phyloP scores from a whole-genome alignment of 305 asterid species.

The Caryopteris hybrid region DNA sequence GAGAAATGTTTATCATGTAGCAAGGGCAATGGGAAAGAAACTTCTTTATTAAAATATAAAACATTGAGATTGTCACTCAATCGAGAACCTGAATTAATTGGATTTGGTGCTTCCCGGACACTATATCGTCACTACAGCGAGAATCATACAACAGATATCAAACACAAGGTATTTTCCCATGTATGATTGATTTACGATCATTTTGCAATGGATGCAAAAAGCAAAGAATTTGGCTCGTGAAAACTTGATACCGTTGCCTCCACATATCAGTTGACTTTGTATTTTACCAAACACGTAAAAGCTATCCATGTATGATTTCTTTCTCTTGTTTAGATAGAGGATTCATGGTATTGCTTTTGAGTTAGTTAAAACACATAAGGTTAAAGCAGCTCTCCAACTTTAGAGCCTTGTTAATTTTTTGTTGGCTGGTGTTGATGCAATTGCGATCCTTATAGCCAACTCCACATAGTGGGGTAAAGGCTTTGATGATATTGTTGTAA shows the following conservation, averaged over 20 bases:
- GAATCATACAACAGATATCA: constrained; percentile 11
- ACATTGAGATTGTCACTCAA: constrained; percentile 18
- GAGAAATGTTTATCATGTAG: constrained; percentile 25
- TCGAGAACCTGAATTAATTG: constrained; percentile 22
- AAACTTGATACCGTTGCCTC: background rate
- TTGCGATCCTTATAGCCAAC: background rate
- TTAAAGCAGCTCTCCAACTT: background rate
- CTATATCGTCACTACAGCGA: constrained; percentile 32
- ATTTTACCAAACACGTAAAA: background rate
- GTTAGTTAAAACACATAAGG: background rate
- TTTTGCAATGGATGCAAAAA: background rate
- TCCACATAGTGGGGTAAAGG: background rate
- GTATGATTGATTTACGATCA: constrained; percentile 1
- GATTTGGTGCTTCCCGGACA: constrained; percentile 20
- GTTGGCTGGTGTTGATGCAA: background rate
- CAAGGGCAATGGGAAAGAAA: constrained; percentile 21
- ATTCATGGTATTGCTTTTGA: background rate
- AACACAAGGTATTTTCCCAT: constrained; percentile 37
- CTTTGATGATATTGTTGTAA: background rate
- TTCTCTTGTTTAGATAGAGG: background rate
- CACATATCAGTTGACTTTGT: background rate
- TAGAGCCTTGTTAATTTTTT: background rate
- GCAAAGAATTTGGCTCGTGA: background rate
- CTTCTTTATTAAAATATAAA: constrained; percentile 21
- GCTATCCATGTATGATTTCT: background rate